Percentiles rank a stretch among this genome's conserved stretches.
These are phyloP conservation scores for Leishmania lainsoni DNA, from an alignment of 208 protist species.

Conservation along the genomic window DNA sequence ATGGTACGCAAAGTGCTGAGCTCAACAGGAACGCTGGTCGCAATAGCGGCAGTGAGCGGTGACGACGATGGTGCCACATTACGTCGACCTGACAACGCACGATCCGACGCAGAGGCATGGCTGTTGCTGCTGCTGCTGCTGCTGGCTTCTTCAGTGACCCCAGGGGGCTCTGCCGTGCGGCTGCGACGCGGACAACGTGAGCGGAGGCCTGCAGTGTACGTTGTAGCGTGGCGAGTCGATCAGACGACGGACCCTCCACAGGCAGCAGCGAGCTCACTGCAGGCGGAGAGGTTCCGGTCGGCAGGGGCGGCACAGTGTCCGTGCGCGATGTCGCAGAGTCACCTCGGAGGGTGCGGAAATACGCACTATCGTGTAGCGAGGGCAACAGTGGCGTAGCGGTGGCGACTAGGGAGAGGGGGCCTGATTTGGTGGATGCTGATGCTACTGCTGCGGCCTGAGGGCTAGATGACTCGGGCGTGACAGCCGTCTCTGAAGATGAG, in stretches of 20 bases:
- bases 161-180: background rate
- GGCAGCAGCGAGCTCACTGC: constrained; percentile 5
- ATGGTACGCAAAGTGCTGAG: constrained; percentile 20
- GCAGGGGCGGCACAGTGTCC: background rate
- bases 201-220: constrained; percentile 21
- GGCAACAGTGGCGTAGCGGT: background rate
- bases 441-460: background rate
- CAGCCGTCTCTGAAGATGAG: background rate
- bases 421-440: background rate
- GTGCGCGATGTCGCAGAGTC: background rate
- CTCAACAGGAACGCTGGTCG: constrained; percentile 6
- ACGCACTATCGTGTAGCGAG: constrained; percentile 18
- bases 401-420: background rate
- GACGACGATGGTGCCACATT: background rate
- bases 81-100: background rate
- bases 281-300: background rate
- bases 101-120: background rate
- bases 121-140: background rate
- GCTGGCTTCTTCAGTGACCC: background rate
- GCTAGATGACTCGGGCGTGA: background rate
- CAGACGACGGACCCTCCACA: constrained; percentile 1
- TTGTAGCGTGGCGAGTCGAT: constrained; percentile 20
- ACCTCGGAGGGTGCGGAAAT: constrained; percentile 17
- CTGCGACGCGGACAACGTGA: constrained; percentile 6
- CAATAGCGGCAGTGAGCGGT: background rate